Evolutionary conservation across 306 rosid genomes (phyloP).

Genomic region (Vigna radiata): DNA sequence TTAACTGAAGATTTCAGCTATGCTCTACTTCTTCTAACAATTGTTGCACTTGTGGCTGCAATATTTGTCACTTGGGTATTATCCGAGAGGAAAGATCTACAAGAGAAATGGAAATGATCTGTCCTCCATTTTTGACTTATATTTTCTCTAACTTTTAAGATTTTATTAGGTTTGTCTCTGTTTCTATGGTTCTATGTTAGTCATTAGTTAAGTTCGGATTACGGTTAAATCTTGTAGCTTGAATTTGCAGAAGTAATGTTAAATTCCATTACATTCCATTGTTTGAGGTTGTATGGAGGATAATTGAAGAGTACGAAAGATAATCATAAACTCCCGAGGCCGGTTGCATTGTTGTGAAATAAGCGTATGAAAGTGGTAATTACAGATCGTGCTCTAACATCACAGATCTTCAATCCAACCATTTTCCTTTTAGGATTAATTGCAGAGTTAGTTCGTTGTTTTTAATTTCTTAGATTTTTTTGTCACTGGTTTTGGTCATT

Average conservation of each 20-base stretch:
- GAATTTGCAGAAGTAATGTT: slow-evolving; percentile 52
- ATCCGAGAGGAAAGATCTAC: slow-evolving; percentile 89
- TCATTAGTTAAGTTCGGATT: slow-evolving; percentile 44
- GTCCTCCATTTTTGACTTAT: slow-evolving; percentile 14
- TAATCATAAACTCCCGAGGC: slow-evolving; percentile 39
- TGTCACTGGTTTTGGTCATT: not conserved
- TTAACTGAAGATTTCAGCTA: slow-evolving; percentile 99
- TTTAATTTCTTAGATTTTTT: slow-evolving; percentile 9
- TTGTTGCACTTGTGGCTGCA: slow-evolving; percentile 85
- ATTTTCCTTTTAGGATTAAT: not conserved
- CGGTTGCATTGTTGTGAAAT: slow-evolving; percentile 20
- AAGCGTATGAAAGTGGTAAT: slow-evolving; percentile 18
- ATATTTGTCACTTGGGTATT: slow-evolving; percentile 85
- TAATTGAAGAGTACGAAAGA: slow-evolving; percentile 49
- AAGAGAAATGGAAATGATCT: slow-evolving; percentile 93
- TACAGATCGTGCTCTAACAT: slow-evolving; percentile 30
- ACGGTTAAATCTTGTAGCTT: slow-evolving; percentile 40
- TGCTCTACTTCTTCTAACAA: slow-evolving; percentile 94
- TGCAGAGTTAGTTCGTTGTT: not conserved
- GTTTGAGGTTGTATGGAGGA: slow-evolving; percentile 44
- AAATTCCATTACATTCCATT: slow-evolving; percentile 44
- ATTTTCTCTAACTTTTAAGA: slow-evolving; percentile 35
- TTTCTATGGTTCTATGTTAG: slow-evolving; percentile 24
- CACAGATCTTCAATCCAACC: not conserved
- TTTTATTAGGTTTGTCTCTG: slow-evolving; percentile 45